Conservation (phyloP, 352 stramenopile genomes). For the Pythium coloratum region DNA sequence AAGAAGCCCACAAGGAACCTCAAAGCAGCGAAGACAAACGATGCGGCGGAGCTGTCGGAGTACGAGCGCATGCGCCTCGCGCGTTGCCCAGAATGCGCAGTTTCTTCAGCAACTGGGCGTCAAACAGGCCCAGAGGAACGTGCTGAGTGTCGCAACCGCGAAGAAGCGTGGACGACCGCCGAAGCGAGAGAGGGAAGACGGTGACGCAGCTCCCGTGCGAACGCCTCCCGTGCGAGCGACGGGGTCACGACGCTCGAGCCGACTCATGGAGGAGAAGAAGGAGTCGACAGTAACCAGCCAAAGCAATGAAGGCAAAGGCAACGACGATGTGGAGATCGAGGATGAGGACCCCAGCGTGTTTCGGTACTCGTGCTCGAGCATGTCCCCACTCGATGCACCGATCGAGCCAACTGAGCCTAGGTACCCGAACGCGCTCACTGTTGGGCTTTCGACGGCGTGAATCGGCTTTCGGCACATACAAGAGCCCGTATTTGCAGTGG, state of each 20-base stretch:
- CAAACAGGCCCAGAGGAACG: not conserved
- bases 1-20: no score
- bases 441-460: conserved; percentile 10
- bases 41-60: conserved; percentile 28
- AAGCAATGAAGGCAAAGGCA: not conserved
- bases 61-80: conserved; percentile 45
- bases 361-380: conserved; percentile 11
- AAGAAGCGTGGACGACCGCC: not conserved
- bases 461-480: not conserved
- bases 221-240: no score
- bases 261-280: conserved; percentile 14
- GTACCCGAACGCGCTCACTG: conserved; percentile 25
- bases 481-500: conserved; percentile 41
- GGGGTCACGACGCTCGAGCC: conserved; percentile 4
- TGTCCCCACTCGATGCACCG: not conserved
- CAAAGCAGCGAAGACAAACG: no score
- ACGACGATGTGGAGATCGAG: not conserved
- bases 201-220: not conserved
- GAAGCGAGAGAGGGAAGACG: conserved; percentile 11
- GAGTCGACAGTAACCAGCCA: not conserved
- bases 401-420: not conserved
- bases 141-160: not conserved
- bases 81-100: conserved; percentile 44
- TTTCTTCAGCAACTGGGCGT: conserved; percentile 51
- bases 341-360: conserved; percentile 19